phyloP scores from a whole-genome alignment of 257 asterid species.

The Catharanthus roseus region DNA sequence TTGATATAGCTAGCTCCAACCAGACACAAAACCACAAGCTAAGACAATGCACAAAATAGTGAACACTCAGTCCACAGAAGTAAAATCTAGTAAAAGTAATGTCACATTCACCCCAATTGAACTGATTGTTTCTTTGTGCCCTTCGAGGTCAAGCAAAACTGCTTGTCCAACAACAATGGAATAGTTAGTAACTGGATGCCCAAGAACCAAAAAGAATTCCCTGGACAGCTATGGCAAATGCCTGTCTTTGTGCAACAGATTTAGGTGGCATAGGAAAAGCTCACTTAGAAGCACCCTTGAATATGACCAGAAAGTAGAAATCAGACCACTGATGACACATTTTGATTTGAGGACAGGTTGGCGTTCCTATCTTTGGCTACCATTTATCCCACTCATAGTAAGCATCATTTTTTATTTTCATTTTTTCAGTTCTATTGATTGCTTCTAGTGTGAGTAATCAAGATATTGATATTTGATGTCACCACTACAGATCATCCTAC shows the following conservation, averaged over 20 bases:
- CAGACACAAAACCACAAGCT: not conserved
- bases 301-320: not conserved
- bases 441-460: not conserved
- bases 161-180: not conserved
- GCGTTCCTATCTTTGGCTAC: constrained; percentile 61
- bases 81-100: not conserved
- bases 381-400: constrained; percentile 52
- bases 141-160: not conserved
- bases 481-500: constrained; percentile 37
- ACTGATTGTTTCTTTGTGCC: not conserved
- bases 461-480: not conserved
- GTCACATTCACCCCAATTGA: not conserved
- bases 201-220: not conserved
- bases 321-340: not conserved
- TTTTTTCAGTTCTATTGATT: not conserved
- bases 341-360: constrained; percentile 29
- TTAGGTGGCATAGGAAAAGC: not conserved
- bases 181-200: not conserved
- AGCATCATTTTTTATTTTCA: constrained; percentile 19
- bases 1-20: not conserved
- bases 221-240: not conserved
- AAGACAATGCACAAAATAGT: not conserved
- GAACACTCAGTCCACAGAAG: not conserved
- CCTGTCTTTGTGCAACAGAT: not conserved
- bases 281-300: not conserved